phyloP scores from a whole-genome alignment of 129 eudicot species.

The Tagetes patula region DNA sequence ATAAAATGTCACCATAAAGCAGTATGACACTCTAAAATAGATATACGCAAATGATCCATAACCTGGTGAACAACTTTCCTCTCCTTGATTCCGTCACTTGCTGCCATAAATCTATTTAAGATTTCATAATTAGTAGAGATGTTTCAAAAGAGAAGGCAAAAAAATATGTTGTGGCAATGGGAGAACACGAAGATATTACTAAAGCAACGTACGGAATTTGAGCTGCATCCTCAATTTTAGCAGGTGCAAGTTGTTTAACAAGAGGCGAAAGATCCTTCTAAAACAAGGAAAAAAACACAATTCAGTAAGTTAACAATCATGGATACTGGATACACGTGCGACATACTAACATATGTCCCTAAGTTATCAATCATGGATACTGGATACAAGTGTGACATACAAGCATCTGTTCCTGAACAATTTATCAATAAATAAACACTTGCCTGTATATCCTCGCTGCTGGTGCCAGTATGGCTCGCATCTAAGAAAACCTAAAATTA shows the following conservation, averaged over 20 bases:
- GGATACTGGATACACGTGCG: conserved; percentile 10
- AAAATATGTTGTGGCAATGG: neutral
- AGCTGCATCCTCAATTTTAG: conserved; percentile 44
- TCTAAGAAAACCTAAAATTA: conserved; percentile 65
- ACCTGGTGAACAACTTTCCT: conserved; percentile 80
- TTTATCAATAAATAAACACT: conserved; percentile 22
- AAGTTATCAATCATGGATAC: conserved; percentile 17
- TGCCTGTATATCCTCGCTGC: conserved; percentile 83
- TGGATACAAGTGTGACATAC: conserved; percentile 6
- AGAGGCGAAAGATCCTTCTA: conserved; percentile 96
- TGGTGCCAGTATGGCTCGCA: conserved; percentile 52
- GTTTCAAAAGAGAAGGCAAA: neutral
- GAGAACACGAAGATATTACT: conserved; percentile 13
- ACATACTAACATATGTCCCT: conserved; percentile 9
- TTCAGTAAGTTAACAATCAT: conserved; percentile 8
- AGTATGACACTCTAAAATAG: conserved; percentile 9
- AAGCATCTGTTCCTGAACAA: conserved; percentile 7
- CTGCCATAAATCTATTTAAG: conserved; percentile 69
- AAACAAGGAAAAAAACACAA: conserved; percentile 18
- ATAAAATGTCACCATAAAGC: conserved; percentile 8
- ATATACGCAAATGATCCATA: conserved; percentile 10
- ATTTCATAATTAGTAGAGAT: conserved; percentile 3
- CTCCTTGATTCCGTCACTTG: conserved; percentile 81
- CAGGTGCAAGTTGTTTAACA: conserved; percentile 74
- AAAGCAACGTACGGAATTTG: conserved; percentile 76